phyloP scores from a whole-genome alignment of 169 alveolate species.

The Cryptosporidium felis region DNA sequence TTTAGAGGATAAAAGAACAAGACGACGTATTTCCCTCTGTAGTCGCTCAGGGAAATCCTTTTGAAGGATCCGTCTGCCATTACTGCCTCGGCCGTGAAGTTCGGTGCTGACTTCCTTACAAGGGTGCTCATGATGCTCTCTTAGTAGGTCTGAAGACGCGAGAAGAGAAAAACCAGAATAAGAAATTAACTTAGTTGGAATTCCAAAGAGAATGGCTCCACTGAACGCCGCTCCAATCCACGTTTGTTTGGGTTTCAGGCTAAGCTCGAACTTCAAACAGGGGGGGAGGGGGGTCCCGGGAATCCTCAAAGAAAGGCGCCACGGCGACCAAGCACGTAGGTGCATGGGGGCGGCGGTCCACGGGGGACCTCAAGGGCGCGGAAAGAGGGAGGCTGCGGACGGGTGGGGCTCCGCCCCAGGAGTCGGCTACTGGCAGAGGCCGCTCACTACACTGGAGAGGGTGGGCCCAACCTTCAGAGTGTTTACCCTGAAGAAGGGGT shows the following conservation, averaged over 20 bases:
- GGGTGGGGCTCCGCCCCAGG: too few relatives aligned
- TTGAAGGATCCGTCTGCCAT: slow-evolving; percentile 92
- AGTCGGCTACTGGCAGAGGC: too few relatives aligned
- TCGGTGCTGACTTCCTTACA: slow-evolving; percentile 90
- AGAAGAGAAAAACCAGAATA: background rate
- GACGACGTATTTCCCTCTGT: slow-evolving; percentile 94
- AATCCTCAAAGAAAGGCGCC: background rate
- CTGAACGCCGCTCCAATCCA: background rate
- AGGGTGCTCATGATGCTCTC: slow-evolving; percentile 7
- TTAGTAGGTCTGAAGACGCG: background rate
- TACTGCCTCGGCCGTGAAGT: slow-evolving; percentile 93
- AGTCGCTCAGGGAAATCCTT: slow-evolving; percentile 88
- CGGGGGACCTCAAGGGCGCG: too few relatives aligned
- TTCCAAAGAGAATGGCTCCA: background rate
- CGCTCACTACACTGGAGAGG: slow-evolving; percentile 6
- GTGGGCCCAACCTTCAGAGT: slow-evolving; percentile 56
- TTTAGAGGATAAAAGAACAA: slow-evolving; percentile 99
- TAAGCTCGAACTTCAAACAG: background rate
- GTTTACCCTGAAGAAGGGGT: background rate
- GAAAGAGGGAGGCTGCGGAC: too few relatives aligned
- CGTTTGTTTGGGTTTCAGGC: too few relatives aligned
- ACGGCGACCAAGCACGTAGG: too few relatives aligned
- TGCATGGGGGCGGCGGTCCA: too few relatives aligned
- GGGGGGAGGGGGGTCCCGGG: slow-evolving; percentile 19
- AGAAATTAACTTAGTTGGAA: background rate